Base-by-base conservation (phyloP, 2,329 filamentous ascomycete species). In the Apiospora koreana region DNA sequence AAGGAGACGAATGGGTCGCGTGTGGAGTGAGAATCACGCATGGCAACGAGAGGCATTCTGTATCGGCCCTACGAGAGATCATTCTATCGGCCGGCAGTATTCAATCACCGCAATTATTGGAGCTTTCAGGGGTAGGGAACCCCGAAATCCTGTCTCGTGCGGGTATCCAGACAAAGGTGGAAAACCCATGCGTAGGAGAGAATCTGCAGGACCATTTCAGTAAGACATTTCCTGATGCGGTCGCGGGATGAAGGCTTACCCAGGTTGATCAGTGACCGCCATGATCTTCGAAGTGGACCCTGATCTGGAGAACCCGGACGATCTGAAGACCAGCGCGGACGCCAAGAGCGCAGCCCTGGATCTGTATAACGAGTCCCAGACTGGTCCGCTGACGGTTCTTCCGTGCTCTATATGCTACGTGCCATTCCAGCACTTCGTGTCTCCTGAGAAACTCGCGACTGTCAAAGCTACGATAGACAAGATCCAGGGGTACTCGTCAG, bases 101-200 rank as follows among this genome's bases (percentile, higher is more conserved):
- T 50, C 85, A 86, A 75, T 89, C 86, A 12, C 90, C 85, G 6
- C 88, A 86, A 77, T 80, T 89, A 21, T 83, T 87, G n/a, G 89
- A 92, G 72, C 80, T 91, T 1, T 91, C 88, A 0, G 89, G 90
- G 0, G 83, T 92, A 48, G 90, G 90, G 4, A 80, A 83, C 64
- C 79, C 80, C 3, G 75, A 80, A 0, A 74, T 86, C 9, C 79
- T 88, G 5, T 73, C 80, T 18, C 75, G 77, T 1, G 82, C 81
- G 2, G 81, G 82, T 0, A 81, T 88, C n/a, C 74, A 81, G 16
- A 77, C 81, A 42, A 83, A 82, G 70, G 78, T 87, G 21, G 76
- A 80, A 28, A 84, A 83, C 58, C 77, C 80, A 2, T 81, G 80
- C 14, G 83, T 87, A 3, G 86, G 86, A 31, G 82, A 83, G 66